Evolutionary conservation across 805 yeast species (phyloP), one percentile per base, ranked within the genome.

Genomic region (Teunomyces tritomae): DNA sequence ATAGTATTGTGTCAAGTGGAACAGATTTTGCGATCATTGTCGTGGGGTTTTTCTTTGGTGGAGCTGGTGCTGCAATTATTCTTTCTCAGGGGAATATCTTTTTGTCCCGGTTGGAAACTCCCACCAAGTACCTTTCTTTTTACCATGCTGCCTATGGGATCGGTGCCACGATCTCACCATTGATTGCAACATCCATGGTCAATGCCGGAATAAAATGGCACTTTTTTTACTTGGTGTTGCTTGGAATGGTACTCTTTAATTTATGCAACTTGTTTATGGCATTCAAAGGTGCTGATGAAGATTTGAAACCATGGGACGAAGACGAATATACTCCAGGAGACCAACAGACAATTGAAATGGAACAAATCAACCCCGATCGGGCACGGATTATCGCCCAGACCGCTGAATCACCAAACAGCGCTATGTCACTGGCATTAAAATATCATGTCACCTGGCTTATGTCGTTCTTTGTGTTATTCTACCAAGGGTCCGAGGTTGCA

Each of bases 141-240:
- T 68, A 79, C 49, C 94, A 87, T 65, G 91, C 88, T 0, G 59
- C 73, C 10, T 87, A 85, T 62, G 95, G 95, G 0, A 55, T 81
- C 2, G 90, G 91, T 2, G 88, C 90, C 1, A 82, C 87, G 40
- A 53, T 83, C 1, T 76, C 89, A 2, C 91, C 95, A 2, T 74
- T 87, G 14, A 59, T 83, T 28, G 83, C 85, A 3, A 79, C 88
- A 0, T 64, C 74, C 0, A 70, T 84, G 74, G 73, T 80, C 13
- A 68, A 73, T 39, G 51, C 59, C 0, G 82, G 81, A 2, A 58
- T 74, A n/a, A 52, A 55, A 46, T 84, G 89, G 89, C 70, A 79
- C 57, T 70, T 57, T 48, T 79, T 67, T 61, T 84, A 73, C 56
- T 63, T 75, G n/a, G 70, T 83, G n/a, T 60, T 82, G 35, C 59